These are phyloP conservation scores for Phytophthora sp. DNA, from an alignment of 352 stramenopile genomes.

Conservation along the genomic window DNA sequence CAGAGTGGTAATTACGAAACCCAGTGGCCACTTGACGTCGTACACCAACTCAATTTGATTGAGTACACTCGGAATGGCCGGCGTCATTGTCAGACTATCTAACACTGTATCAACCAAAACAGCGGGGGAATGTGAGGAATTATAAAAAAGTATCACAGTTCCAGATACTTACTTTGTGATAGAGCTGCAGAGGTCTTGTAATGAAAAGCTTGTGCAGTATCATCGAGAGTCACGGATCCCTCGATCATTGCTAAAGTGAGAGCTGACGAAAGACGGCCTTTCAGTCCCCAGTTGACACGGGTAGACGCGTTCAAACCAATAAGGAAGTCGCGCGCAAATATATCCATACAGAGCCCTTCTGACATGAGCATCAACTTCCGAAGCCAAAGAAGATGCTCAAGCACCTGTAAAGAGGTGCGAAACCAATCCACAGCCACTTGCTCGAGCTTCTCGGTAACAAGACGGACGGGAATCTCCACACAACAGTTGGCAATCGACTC, in stretches of 20 bases:
- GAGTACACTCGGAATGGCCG: slow-evolving; percentile 40
- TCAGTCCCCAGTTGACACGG: slow-evolving; percentile 54
- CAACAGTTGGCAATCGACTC: slow-evolving; percentile 46
- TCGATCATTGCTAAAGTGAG: slow-evolving; percentile 71
- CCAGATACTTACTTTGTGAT: slow-evolving; percentile 42
- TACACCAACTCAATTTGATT: slow-evolving; percentile 58
- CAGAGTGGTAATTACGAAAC: slow-evolving; percentile 48
- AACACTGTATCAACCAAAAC: slow-evolving; percentile 35
- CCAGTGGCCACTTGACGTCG: slow-evolving; percentile 53
- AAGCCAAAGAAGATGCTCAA: slow-evolving; percentile 64
- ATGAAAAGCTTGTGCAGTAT: slow-evolving; percentile 46
- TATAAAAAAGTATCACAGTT: background rate
- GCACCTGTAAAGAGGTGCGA: slow-evolving; percentile 44
- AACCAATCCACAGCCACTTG: slow-evolving; percentile 52
- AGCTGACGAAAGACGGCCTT: slow-evolving; percentile 53
- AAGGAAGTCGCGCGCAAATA: slow-evolving; percentile 70
- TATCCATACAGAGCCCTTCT: slow-evolving; percentile 75
- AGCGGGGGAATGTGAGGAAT: background rate
- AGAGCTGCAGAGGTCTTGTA: slow-evolving; percentile 51
- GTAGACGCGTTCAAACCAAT: slow-evolving; percentile 45
- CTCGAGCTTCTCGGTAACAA: slow-evolving; percentile 53
- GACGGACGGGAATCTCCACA: slow-evolving; percentile 47
- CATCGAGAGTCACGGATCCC: slow-evolving; percentile 30
- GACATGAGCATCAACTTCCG: slow-evolving; percentile 75
- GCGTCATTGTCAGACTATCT: slow-evolving; percentile 43